Evolutionary conservation across 2,329 filamentous ascomycete species (phyloP).

Genomic region (Diaporthe vaccinii): DNA sequence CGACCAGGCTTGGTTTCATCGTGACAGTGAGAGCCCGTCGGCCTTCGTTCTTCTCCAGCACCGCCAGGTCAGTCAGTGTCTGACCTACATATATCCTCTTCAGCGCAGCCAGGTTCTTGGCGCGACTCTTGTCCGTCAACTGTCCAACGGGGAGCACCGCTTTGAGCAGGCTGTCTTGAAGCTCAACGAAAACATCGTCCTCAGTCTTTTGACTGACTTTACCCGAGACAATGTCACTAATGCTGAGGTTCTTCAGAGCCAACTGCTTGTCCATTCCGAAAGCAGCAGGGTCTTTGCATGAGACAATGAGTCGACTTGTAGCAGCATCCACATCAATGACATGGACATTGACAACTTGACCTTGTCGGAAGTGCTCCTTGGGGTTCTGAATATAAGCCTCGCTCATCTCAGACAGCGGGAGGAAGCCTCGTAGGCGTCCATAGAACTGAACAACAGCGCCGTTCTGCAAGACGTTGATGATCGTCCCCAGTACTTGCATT

Average conservation of each 20-base stretch:
- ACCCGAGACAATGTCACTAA: slow-evolving; percentile 82
- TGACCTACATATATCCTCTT: slow-evolving; percentile 89
- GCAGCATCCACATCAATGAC: slow-evolving; percentile 84
- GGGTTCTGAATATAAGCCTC: slow-evolving; percentile 95
- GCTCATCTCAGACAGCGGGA: slow-evolving; percentile 97
- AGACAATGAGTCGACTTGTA: slow-evolving; percentile 81
- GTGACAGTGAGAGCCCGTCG: slow-evolving; percentile 82
- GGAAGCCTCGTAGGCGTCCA: slow-evolving; percentile 83
- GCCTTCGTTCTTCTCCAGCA: slow-evolving; percentile 87
- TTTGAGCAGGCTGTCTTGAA: slow-evolving; percentile 80
- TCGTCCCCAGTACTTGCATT: slow-evolving; percentile 85
- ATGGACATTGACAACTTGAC: slow-evolving; percentile 92
- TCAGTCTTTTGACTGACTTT: slow-evolving; percentile 86
- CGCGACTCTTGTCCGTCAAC: slow-evolving; percentile 84
- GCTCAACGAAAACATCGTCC: slow-evolving; percentile 82
- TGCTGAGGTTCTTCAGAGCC: slow-evolving; percentile 79
- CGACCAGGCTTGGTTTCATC: slow-evolving; percentile 85
- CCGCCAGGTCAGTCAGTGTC: slow-evolving; percentile 82
- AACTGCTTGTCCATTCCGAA: slow-evolving; percentile 83
- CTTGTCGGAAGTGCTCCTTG: slow-evolving; percentile 86
- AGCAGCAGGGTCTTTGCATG: slow-evolving; percentile 89
- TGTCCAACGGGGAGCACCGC: slow-evolving; percentile 84
- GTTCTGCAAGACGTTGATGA: slow-evolving; percentile 82
- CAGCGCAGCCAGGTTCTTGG: slow-evolving; percentile 82
- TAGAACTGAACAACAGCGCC: slow-evolving; percentile 96